Base-by-base conservation (phyloP, 23 red algal species). In the Gracilaria caudata region DNA sequence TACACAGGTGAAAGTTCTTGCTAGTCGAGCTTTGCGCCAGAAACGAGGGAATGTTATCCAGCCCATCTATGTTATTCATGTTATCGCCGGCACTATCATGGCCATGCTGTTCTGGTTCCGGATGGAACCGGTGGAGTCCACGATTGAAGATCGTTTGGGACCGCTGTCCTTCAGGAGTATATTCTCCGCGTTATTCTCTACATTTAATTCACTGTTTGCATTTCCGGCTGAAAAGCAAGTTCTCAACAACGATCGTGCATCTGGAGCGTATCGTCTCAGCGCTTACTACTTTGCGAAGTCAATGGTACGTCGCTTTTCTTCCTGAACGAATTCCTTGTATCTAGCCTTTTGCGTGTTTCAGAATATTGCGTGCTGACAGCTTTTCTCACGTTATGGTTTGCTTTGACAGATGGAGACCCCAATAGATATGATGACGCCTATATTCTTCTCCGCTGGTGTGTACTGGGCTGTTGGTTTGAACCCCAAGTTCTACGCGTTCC, bases 221-320 rank as follows among this genome's bases (percentile, higher is more conserved):
- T 95, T 95, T 65, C 96, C 96, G n/a, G 43, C 92, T 14, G 96
- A 98, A 51, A 86, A 88, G 39, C 64, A 89, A 44, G 96, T 98
- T 57, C 68, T 98, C 2, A 84, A 88, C 49, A 98, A 98, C 63
- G 96, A 98, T 33, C 92, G 96, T 33, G 85, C 96, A 14, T 80
- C 86, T 28, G 96, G 96, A 13, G 77, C 74, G 21, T 98, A 98
- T 92, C 87, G 86, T 25, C 86, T 98, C 8, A 95, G 92, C 28
- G 96, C 96, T 4, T 98, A 95, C 46, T 98, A 95, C 54, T 76
- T 95, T 57, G 96, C 92, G 16, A 98, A 98, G 81, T 87, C 87
- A 24, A 83, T 90, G 33, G 86, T 86, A 35, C 43, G 82, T 65
- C 4, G 26, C n/a, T 40, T 43, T 75, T 75, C 11, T 47, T 26